Percentiles rank a stretch among this genome's conserved stretches.
Conservation (phyloP, 345 rosid species). For the Hibiscus mutabilis region DNA sequence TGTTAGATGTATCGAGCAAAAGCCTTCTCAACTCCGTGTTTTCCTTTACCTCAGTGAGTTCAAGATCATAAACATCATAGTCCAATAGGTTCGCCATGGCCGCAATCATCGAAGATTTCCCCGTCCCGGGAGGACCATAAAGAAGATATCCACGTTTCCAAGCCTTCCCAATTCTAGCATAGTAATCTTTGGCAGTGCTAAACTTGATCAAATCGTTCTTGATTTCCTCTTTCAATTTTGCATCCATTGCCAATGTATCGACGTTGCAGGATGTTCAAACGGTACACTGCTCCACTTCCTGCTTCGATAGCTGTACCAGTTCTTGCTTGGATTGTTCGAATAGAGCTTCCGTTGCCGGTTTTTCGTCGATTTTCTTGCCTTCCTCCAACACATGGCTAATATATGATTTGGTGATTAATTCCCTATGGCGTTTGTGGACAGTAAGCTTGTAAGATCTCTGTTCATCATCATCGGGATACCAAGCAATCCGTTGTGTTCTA, state of each 20-base stretch:
- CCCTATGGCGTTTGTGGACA: conserved; percentile 28
- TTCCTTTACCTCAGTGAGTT: background rate
- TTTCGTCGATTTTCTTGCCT: conserved; percentile 28
- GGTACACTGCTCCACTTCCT: background rate
- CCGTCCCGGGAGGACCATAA: no score
- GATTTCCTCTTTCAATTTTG: background rate
- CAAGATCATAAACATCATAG: no score
- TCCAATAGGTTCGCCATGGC: no score
- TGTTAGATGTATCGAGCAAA: background rate
- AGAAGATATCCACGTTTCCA: no score
- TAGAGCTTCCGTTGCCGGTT: conserved; percentile 50
- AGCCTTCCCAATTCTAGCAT: no score
- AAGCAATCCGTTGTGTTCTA: no score
- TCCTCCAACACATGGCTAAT: conserved; percentile 29
- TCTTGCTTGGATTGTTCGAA: background rate
- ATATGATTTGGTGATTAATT: conserved; percentile 25
- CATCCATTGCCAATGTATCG: background rate
- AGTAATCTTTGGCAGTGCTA: no score
- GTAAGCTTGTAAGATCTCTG: no score
- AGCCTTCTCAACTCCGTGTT: background rate
- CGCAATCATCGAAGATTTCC: no score
- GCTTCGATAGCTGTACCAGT: background rate
- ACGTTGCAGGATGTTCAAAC: background rate
- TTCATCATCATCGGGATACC: no score
- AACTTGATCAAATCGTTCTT: background rate